Conservation (phyloP, 2,329 filamentous ascomycete species). For the Diaporthe citriasiana region DNA sequence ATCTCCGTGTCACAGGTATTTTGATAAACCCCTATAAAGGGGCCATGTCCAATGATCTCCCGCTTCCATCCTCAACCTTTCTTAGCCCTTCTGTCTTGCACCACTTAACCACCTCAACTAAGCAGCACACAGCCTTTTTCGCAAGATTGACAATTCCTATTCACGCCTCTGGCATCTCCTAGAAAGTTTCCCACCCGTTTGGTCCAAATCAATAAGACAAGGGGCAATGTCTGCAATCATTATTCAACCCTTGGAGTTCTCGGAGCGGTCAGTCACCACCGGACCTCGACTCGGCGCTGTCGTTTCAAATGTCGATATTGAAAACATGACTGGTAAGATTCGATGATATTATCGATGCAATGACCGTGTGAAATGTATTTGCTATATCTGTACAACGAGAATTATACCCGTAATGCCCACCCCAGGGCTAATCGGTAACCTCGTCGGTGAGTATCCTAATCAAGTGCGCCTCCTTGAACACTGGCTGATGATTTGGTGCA, state of each 20-base stretch:
- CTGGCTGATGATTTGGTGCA: constrained; percentile 45
- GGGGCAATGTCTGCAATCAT: constrained; percentile 47
- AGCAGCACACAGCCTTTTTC: neutral
- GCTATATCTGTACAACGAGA: constrained; percentile 42
- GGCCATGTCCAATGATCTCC: neutral
- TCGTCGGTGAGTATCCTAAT: constrained; percentile 61
- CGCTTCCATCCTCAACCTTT: neutral
- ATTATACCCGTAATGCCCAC: constrained; percentile 60
- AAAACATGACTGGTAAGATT: constrained; percentile 72
- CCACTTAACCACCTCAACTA: neutral
- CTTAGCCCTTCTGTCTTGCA: neutral
- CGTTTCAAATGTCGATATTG: constrained; percentile 70
- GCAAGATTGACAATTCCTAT: neutral
- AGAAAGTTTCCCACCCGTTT: neutral
- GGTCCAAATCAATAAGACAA: neutral
- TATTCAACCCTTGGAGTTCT: constrained; percentile 55
- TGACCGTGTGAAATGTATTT: constrained; percentile 42
- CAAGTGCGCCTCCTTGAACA: neutral
- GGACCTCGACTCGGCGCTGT: constrained; percentile 67
- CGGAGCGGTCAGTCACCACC: constrained; percentile 60
- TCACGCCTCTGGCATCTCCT: neutral
- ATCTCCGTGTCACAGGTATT: no score
- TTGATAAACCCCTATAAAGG: neutral
- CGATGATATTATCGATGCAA: neutral
- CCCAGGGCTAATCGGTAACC: constrained; percentile 67